phyloP scores from a whole-genome alignment of 306 rosid species.

The Lathyrus tuberosus region DNA sequence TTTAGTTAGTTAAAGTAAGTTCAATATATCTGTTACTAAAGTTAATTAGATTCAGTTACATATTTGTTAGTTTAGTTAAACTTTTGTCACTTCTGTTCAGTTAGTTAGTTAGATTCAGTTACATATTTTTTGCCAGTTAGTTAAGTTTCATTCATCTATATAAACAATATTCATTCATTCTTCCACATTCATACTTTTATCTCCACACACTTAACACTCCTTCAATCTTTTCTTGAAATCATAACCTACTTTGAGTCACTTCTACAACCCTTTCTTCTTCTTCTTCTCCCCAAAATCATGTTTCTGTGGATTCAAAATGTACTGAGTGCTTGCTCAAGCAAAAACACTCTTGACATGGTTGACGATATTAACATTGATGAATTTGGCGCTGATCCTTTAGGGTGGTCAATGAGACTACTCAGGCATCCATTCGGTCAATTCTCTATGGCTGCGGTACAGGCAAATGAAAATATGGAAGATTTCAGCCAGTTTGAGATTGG shows the following conservation, averaged over 20 bases:
- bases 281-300: background rate
- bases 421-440: background rate
- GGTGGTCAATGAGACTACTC: background rate
- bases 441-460: slow-evolving; percentile 11
- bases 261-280: background rate
- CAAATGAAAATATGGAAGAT: background rate
- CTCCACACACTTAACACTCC: background rate
- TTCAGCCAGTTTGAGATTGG: background rate
- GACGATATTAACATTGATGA: background rate
- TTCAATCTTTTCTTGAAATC: too few relatives aligned
- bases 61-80: background rate
- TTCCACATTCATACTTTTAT: background rate
- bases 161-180: background rate
- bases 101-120: background rate
- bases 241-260: background rate
- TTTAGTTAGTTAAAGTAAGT: too few relatives aligned
- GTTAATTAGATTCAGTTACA: background rate
- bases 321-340: background rate
- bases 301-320: background rate
- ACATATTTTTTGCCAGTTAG: background rate
- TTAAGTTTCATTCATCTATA: background rate
- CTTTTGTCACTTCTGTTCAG: background rate
- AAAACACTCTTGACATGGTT: background rate
- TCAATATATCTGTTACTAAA: background rate
- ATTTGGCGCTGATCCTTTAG: background rate